Conservation (phyloP, 352 stramenopile species). For the Phytophthora citricola region DNA sequence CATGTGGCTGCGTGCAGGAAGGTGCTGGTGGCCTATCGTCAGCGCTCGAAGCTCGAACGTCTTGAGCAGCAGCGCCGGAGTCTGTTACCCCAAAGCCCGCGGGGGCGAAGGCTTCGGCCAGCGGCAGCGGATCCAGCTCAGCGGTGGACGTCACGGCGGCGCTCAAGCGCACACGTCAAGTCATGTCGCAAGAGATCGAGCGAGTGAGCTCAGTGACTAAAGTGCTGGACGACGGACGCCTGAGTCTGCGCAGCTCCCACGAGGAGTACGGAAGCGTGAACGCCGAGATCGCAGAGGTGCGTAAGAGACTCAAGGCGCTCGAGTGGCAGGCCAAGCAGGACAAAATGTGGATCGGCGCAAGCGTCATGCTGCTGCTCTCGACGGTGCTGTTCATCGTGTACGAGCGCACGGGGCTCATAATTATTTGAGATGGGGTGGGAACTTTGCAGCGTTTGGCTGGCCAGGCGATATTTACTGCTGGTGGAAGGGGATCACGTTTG, state of each 20-base stretch:
- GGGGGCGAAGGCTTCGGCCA: slow-evolving; percentile 9
- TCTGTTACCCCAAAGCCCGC: slow-evolving; percentile 44
- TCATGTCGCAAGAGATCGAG: slow-evolving; percentile 80
- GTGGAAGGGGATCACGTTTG: background rate
- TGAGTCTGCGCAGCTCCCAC: slow-evolving; percentile 66
- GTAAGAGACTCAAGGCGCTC: slow-evolving; percentile 61
- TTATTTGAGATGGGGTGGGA: slow-evolving; percentile 50
- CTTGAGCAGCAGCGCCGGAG: slow-evolving; percentile 57
- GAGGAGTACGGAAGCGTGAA: slow-evolving; percentile 68
- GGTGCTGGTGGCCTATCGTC: slow-evolving; percentile 64
- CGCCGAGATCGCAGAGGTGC: slow-evolving; percentile 61
- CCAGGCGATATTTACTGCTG: background rate
- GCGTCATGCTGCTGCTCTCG: slow-evolving; percentile 61
- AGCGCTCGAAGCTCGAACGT: slow-evolving; percentile 66
- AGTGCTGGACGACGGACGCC: slow-evolving; percentile 69
- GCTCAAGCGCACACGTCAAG: slow-evolving; percentile 68
- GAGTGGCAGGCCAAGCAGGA: slow-evolving; percentile 83
- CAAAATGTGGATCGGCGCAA: slow-evolving; percentile 79
- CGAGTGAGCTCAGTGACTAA: slow-evolving; percentile 68
- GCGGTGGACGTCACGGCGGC: slow-evolving; percentile 65
- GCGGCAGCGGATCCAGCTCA: slow-evolving; percentile 33
- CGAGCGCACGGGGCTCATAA: slow-evolving; percentile 71
- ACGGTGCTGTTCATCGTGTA: slow-evolving; percentile 82
- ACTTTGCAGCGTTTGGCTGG: background rate
- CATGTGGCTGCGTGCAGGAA: slow-evolving; percentile 57